Evolutionary conservation across 2,329 filamentous ascomycete genomes (phyloP), one percentile per base, ranked within the genome.

Genomic region (Xylariaceae sp.): DNA sequence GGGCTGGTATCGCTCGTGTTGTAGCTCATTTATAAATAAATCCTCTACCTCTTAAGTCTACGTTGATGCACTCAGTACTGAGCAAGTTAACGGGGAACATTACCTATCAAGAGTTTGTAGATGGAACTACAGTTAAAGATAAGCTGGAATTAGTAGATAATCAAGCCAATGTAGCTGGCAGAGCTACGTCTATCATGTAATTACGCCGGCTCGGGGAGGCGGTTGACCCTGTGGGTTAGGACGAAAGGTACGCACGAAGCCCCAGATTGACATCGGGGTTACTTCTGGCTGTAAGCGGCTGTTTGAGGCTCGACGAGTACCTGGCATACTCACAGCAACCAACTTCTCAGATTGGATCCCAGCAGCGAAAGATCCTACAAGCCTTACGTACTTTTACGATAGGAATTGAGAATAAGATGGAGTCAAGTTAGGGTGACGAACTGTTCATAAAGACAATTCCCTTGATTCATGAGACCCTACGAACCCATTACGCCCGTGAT

Each of bases 401-500:
- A n/a, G 51, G 18, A 10, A 8, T 10, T 19, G 19, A 26, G 16
- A 6, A 21, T 2, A 16, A 29, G 22, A 48, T 16, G 22, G 44
- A 36, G n/a, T 47, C 18, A 39, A n/a, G 15, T 47, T 53, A 41
- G 47, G 47, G 53, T 47, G 30, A 49, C 53, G 22, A 60, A 54
- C 56, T 60, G 59, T 57, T 64, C 59, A 61, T 61, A 64, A 65
- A 58, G 57, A 60, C 53, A 67, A 65, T 60, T 66, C 63, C 60
- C 64, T 67, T 63, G 60, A 67, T 64, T 69, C 65, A 64, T 65
- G 55, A 62, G 58, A 64, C 65, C 66, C 65, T 64, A 67, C 63
- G 63, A 67, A 61, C 58, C 66, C 67, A 62, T 64, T 67, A 69
- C 67, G 67, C 66, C 67, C 55, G 58, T 63, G 56, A 68, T 47